These are phyloP conservation scores for Quercus glauca DNA, from an alignment of 306 rosid genomes.

Conservation along the genomic window DNA sequence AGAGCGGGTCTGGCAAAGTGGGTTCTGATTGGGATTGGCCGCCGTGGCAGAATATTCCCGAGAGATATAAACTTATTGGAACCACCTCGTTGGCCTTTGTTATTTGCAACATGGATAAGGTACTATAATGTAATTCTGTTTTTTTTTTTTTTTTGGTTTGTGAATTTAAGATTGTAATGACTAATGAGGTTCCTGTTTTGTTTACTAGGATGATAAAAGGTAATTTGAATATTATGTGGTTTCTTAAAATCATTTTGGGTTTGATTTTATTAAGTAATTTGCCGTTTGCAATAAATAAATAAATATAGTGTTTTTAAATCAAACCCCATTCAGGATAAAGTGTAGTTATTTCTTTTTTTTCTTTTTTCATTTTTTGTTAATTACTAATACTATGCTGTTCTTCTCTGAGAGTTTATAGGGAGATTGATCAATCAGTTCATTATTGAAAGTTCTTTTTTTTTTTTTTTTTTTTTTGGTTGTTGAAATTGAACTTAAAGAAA, in stretches of 20 bases:
- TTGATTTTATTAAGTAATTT: too few species aligned
- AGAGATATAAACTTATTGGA: constrained; percentile 77
- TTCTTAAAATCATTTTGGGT: background rate
- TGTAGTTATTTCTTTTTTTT: background rate
- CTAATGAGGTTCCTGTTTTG: background rate
- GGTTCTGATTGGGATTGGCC: constrained; percentile 55
- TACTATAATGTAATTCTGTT: constrained; percentile 7
- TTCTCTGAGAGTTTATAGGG: background rate
- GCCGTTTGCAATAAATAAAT: too few species aligned
- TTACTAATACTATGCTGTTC: background rate
- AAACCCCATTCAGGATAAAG: too few species aligned
- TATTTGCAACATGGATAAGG: constrained; percentile 98
- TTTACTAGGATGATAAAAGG: background rate
- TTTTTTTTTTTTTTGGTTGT: too few species aligned
- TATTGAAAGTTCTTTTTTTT: background rate
- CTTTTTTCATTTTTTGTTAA: background rate
- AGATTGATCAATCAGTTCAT: background rate
- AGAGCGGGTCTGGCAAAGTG: constrained; percentile 20
- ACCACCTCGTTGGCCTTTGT: constrained; percentile 91
- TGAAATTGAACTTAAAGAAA: background rate
- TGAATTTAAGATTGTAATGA: background rate
- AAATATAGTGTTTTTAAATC: too few species aligned
- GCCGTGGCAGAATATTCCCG: constrained; percentile 89
- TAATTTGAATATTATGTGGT: too few species aligned
- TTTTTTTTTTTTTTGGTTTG: background rate